These are phyloP conservation scores for Lachancea kluyveri DNA, from an alignment of 805 yeast genomes.

Conservation along the genomic window DNA sequence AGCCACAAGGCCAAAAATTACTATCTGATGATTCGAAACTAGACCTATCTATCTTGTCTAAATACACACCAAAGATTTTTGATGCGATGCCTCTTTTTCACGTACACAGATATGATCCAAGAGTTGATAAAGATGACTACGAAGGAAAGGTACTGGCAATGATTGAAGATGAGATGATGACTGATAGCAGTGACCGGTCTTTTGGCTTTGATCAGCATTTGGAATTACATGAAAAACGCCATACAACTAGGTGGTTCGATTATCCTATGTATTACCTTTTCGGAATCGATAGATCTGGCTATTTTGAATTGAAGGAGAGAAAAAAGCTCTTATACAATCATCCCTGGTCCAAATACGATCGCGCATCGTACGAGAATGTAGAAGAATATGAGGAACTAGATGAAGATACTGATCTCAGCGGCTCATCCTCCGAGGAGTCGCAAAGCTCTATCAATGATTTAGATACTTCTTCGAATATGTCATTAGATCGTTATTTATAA, in stretches of 20 bases:
- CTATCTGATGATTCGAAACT: constrained; percentile 1
- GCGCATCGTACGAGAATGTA: background rate
- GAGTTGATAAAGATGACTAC: constrained; percentile 16
- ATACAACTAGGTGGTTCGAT: constrained; percentile 11
- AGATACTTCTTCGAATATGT: constrained; percentile 3
- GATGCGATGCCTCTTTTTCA: constrained; percentile 20
- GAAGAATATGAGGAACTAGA: background rate
- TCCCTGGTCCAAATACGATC: constrained; percentile 15
- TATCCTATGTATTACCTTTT: constrained; percentile 19
- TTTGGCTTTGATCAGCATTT: constrained; percentile 22
- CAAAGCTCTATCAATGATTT: background rate
- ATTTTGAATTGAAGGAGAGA: constrained; percentile 19
- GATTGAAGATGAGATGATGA: constrained; percentile 13
- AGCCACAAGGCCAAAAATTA: constrained; percentile 1
- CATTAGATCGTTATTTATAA: constrained; percentile 4
- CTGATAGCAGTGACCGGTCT: constrained; percentile 4
- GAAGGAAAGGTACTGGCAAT: constrained; percentile 15
- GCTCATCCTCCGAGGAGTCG: background rate
- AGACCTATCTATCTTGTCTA: constrained; percentile 2
- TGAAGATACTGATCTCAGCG: too few relatives aligned
- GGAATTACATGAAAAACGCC: constrained; percentile 18
- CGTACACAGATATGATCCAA: constrained; percentile 16
- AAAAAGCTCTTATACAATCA: constrained; percentile 15
- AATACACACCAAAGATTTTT: constrained; percentile 4
- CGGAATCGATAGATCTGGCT: constrained; percentile 22